Evolutionary conservation across 306 rosid genomes (phyloP).

Genomic region (Crataegus laevigata): DNA sequence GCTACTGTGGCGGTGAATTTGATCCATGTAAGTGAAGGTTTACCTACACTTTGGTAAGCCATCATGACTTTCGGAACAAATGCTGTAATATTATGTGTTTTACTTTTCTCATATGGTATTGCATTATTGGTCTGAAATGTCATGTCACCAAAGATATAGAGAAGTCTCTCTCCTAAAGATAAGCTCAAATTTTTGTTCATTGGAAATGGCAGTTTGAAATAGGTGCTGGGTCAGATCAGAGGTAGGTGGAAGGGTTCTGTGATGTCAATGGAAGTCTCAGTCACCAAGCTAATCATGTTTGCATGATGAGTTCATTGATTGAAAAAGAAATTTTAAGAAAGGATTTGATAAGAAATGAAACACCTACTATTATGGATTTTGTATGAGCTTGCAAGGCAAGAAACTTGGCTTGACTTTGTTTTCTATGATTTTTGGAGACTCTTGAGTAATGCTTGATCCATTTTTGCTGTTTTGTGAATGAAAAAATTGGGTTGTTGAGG

Average conservation of each 20-base stretch:
- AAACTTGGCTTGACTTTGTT: not conserved
- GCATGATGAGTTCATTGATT: not conserved
- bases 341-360: not conserved
- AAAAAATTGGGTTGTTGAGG: constrained; percentile 3
- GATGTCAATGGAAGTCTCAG: not conserved
- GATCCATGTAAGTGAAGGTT: not conserved
- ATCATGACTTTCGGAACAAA: too few species aligned
- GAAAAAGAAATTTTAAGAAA: not conserved
- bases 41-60: not conserved
- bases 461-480: not conserved
- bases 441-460: not conserved
- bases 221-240: constrained; percentile 12
- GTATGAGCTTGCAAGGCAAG: constrained; percentile 5
- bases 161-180: not conserved
- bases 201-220: not conserved
- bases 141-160: not conserved
- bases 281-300: not conserved
- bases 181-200: not conserved
- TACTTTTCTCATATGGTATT: too few species aligned
- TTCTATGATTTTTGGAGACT: not conserved
- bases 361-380: not conserved
- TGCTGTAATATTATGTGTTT: too few species aligned
- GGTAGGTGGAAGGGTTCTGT: not conserved
- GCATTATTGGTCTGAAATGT: too few species aligned
- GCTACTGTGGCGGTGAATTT: accelerated